Evolutionary conservation across 1,284 basidiomycete genomes (phyloP).

Genomic region (Puccinia triticina): DNA sequence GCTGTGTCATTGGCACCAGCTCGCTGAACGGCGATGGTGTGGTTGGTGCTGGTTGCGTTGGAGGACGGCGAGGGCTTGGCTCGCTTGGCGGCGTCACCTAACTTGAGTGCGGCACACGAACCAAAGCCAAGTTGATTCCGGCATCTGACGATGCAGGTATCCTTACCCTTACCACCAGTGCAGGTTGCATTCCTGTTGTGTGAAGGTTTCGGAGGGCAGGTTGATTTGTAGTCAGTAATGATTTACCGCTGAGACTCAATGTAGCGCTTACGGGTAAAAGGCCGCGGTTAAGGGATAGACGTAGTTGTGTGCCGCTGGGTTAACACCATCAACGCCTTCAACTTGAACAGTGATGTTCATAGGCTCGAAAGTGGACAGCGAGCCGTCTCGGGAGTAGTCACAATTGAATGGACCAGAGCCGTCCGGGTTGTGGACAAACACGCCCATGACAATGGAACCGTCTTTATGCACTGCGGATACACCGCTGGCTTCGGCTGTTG

Average conservation of each 20-base stretch:
- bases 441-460: constrained; percentile 34
- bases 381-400: constrained; percentile 43
- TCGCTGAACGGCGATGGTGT: neutral
- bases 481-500: constrained; percentile 32
- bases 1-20: neutral
- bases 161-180: constrained; percentile 30
- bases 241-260: neutral
- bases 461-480: constrained; percentile 32
- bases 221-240: neutral
- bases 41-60: neutral
- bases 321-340: constrained; percentile 45
- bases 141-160: constrained; percentile 50
- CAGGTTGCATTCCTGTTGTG: constrained; percentile 35
- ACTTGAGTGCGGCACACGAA: constrained; percentile 49
- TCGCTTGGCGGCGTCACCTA: constrained; percentile 19
- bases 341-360: constrained; percentile 48
- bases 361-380: constrained; percentile 32
- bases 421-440: constrained; percentile 50
- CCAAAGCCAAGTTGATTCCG: constrained; percentile 49
- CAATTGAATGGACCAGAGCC: constrained; percentile 49
- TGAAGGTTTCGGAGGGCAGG: neutral
- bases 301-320: constrained; percentile 42
- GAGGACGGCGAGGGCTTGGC: neutral
- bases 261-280: constrained; percentile 36
- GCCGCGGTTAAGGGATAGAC: constrained; percentile 43